Conservation (phyloP, 306 rosid species). For the Crataegus laevigata region DNA sequence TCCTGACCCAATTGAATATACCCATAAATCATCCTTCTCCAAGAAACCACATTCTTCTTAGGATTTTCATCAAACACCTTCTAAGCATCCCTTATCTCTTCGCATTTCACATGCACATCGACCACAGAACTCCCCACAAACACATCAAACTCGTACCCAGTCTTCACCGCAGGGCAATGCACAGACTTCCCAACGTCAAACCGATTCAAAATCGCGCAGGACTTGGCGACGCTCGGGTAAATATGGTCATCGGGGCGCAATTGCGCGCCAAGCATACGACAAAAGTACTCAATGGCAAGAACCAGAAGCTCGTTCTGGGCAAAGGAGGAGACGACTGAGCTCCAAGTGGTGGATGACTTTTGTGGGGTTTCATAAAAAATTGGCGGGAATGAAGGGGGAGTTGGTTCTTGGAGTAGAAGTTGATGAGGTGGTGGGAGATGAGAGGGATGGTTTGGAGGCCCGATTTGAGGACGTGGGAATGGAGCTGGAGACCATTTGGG, state of each 20-base stretch:
- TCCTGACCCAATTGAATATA: slow-evolving; percentile 53
- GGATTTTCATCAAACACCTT: slow-evolving; percentile 69
- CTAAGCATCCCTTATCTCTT: slow-evolving; percentile 34
- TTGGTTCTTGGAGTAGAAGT: slow-evolving; percentile 65
- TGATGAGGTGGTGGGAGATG: slow-evolving; percentile 61
- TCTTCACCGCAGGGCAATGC: slow-evolving; percentile 50
- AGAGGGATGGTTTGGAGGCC: slow-evolving; percentile 57
- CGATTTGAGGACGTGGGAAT: slow-evolving; percentile 55
- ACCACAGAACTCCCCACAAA: slow-evolving; percentile 68
- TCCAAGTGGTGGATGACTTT: slow-evolving; percentile 64
- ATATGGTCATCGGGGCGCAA: slow-evolving; percentile 56
- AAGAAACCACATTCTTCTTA: slow-evolving; percentile 62
- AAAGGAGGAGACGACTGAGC: slow-evolving; percentile 64
- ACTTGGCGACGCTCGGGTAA: slow-evolving; percentile 58
- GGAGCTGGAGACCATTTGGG: slow-evolving; percentile 66
- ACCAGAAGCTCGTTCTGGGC: slow-evolving; percentile 68
- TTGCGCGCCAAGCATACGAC: slow-evolving; percentile 49
- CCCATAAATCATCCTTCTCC: slow-evolving; percentile 84
- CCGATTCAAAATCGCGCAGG: slow-evolving; percentile 44
- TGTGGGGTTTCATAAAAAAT: slow-evolving; percentile 39
- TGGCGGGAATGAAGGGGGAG: slow-evolving; percentile 40
- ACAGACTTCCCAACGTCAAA: slow-evolving; percentile 34
- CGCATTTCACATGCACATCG: slow-evolving; percentile 64
- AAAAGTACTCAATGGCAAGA: slow-evolving; percentile 49
- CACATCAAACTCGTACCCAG: slow-evolving; percentile 42